phyloP scores from a whole-genome alignment of 371 early-diverging fungal genomes.

The Circinella umbellata region DNA sequence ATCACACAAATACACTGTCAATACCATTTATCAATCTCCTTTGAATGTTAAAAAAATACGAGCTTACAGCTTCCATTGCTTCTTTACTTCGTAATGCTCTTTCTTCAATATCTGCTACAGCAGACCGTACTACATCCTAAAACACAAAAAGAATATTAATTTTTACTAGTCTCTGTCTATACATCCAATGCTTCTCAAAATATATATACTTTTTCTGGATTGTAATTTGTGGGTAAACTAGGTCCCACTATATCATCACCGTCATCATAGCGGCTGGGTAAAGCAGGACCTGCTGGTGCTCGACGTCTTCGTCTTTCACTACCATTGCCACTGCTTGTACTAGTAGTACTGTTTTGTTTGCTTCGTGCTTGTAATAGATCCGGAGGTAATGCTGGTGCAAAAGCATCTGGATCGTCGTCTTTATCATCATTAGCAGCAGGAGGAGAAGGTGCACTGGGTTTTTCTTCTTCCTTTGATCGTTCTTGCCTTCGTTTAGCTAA shows the following conservation, averaged over 20 bases:
- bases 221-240: constrained; percentile 44
- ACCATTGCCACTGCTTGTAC: background rate
- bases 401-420: constrained; percentile 43
- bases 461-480: background rate
- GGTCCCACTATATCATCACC: constrained; percentile 64
- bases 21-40: background rate
- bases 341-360: constrained; percentile 14
- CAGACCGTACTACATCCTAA: constrained; percentile 34
- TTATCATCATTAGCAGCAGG: background rate
- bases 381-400: constrained; percentile 62
- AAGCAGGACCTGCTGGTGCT: constrained; percentile 49
- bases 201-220: constrained; percentile 39
- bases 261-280: constrained; percentile 39
- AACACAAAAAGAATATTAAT: too few relatives aligned
- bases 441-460: background rate
- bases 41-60: background rate
- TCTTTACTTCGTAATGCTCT: constrained; percentile 40
- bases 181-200: constrained; percentile 12
- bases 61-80: constrained; percentile 39
- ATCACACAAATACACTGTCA: background rate
- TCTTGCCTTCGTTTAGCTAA: background rate
- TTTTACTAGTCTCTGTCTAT: background rate
- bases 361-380: constrained; percentile 52
- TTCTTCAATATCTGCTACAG: constrained; percentile 39
- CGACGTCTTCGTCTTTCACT: constrained; percentile 28